Percentiles rank a stretch among this genome's conserved stretches.
These are phyloP conservation scores for Boletales sp. DNA, from an alignment of 768 basidiomycete genomes.

Conservation along the genomic window DNA sequence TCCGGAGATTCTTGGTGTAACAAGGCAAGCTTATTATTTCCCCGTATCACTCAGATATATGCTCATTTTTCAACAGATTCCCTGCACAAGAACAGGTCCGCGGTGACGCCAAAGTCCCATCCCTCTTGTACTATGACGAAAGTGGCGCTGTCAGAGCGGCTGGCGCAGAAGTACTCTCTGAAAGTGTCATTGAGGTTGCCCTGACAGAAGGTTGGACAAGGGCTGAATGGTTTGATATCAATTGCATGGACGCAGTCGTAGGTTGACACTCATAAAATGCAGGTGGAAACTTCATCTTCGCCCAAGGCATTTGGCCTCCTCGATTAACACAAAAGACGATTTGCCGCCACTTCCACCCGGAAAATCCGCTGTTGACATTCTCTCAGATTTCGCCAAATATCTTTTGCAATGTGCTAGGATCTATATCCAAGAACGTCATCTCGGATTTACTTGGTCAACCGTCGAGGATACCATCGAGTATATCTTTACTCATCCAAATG, in stretches of 20 bases:
- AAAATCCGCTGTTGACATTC: conserved; percentile 14
- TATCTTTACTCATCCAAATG: conserved; percentile 27
- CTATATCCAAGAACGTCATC: conserved; percentile 16
- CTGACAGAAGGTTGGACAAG: conserved; percentile 24
- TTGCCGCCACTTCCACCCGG: conserved; percentile 28
- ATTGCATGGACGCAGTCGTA: not conserved
- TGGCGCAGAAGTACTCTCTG: conserved; percentile 38
- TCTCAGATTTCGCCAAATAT: conserved; percentile 22
- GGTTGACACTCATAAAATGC: not conserved
- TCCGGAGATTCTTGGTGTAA: conserved; percentile 10
- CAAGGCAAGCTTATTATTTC: not conserved
- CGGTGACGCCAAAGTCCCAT: conserved; percentile 43
- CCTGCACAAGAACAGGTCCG: conserved; percentile 37
- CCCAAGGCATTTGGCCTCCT: conserved; percentile 11
- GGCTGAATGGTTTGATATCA: conserved; percentile 16
- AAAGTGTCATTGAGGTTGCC: conserved; percentile 30
- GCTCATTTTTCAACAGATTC: conserved; percentile 28
- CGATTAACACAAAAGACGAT: conserved; percentile 20
- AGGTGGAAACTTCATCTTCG: conserved; percentile 28
- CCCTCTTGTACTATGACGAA: conserved; percentile 41
- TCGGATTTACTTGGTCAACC: conserved; percentile 14
- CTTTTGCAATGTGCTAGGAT: conserved; percentile 12
- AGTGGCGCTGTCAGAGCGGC: conserved; percentile 33
- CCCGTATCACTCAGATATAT: not conserved
- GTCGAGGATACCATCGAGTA: conserved; percentile 12